Base-by-base conservation (phyloP, 148 eudicot species). In the Silene uniflora region DNA sequence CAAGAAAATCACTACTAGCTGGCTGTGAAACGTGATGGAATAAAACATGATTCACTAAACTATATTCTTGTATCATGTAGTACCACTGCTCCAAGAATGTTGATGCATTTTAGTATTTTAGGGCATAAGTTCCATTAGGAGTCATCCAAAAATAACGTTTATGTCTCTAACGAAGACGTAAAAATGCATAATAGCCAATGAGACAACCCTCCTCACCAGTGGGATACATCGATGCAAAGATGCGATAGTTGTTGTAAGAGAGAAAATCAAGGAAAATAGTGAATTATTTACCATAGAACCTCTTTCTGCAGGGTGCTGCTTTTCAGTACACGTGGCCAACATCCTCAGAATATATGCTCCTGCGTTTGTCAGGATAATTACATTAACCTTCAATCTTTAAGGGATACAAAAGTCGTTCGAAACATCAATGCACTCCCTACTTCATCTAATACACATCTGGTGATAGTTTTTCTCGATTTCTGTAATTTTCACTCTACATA, bases 211-310 rank as follows among this genome's bases (percentile, higher is more conserved):
- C 44, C 44, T 39, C 10, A 39, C 10, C 44, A 39, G 44, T 39
- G 44, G 44, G 44, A 39, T 39, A 0, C 10, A 1, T 39, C 7
- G 44, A 39, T 8, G 44, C 44, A 39, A 39, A 39, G 44, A 1
- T 32, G 10, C 0, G 7, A 39, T 39, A 6, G 44, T 39, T 39
- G 10, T 39, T 39, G 44, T 39, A 64, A 27, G 14, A 64, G 72
- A 32, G 29, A n/a, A 32, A 58, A n/a, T 9, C n/a, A 18, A 25
- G 19, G 27, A 35, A n/a, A 32, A 72, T 17, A 35, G 25, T 35
- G 47, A 72, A 72, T 63, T 14, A 69, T 52, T 67, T 66, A 67
- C 49, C 49, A 69, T 69, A 69, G 72, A 22, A 68, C 54, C 54
- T 7, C 55, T 42, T 44, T 14, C 71, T 44, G 24, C 54, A 44